Evolutionary conservation across 192 early-diverging fungal species (phyloP), one percentile per base, ranked within the genome.

Genomic region (Backusella macrospora): DNA sequence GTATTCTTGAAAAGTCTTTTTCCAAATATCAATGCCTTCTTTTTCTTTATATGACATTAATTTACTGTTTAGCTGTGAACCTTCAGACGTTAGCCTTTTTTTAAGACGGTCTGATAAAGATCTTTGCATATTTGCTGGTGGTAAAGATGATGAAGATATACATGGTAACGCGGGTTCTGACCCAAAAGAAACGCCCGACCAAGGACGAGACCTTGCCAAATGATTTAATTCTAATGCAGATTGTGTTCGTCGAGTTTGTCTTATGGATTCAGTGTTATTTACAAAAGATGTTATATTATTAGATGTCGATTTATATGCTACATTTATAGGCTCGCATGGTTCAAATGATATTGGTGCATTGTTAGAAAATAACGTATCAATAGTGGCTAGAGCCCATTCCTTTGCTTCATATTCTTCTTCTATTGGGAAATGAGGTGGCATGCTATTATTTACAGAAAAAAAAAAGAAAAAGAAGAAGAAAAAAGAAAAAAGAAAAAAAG

Each of bases 281-380:
- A 42, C 65, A 43, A 10, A 18, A 66, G 40, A 39, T 38, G 16
- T 3, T 38, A 15, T 55, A 23, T 52, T 52, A 52, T 52, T 52
- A 52, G 16, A 64, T 64, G 16, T 47, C 3, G 14, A 12, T 38
- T 64, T 29, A 65, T 65, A 39, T 65, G 23, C 26, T 39, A n/a
- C 38, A n/a, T 38, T 65, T 34, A 65, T 65, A 38, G 63, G 38
- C 16, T 16, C 14, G 21, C 44, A 55, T 14, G 73, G 73, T 8
- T 74, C 73, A 67, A 74, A 74, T 15, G 73, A 48, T 15, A 74
- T 52, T 26, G 73, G 73, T 26, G 13, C 37, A 49, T 49, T 65
- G 40, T 74, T 64, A 38, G 73, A 49, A 49, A 74, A 74, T 38
- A 74, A 5, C 16, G 26, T 52, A 16, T 74, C 73, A 47, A 74